phyloP scores from a whole-genome alignment of 306 rosid species.

The Quercus variabilis region DNA sequence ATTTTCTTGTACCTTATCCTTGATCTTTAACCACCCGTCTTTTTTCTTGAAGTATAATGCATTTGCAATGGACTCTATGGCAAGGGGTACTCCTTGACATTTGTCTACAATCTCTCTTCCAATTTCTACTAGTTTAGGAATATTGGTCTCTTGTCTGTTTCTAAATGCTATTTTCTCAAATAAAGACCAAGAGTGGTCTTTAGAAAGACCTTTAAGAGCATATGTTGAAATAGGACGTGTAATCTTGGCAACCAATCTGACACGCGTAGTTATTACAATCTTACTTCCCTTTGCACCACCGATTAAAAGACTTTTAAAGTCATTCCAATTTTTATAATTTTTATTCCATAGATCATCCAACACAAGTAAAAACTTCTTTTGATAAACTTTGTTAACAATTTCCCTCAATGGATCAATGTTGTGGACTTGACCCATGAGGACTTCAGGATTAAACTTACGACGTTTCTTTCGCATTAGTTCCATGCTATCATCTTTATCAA shows the following conservation, averaged over 20 bases:
- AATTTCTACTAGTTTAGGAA: background rate
- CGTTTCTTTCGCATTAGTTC: too few species aligned
- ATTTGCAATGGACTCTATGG: constrained; percentile 30
- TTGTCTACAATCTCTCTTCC: constrained; percentile 31
- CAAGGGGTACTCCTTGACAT: constrained; percentile 19
- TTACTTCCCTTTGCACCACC: constrained; percentile 30
- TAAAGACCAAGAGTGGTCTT: constrained; percentile 10
- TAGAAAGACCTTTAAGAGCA: constrained; percentile 16
- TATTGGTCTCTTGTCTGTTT: constrained; percentile 1
- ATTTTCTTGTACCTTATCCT: constrained; percentile 24
- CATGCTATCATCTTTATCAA: too few species aligned
- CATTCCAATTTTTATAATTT: constrained; percentile 12
- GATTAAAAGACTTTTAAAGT: constrained; percentile 14
- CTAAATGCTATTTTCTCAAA: constrained; percentile 28
- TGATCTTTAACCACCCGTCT: constrained; percentile 35
- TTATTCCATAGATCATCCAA: constrained; percentile 42
- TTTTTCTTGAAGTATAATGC: constrained; percentile 21
- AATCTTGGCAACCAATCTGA: constrained; percentile 4
- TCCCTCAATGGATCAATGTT: constrained; percentile 19
- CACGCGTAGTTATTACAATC: constrained; percentile 31
- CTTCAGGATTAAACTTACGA: too few species aligned
- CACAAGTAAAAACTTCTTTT: constrained; percentile 35
- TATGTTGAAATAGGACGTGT: background rate
- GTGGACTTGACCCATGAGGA: too few species aligned
- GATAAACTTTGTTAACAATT: constrained; percentile 5